phyloP scores from a whole-genome alignment of 1,139 yeast genomes.

The Yamadazyma buinensis region DNA sequence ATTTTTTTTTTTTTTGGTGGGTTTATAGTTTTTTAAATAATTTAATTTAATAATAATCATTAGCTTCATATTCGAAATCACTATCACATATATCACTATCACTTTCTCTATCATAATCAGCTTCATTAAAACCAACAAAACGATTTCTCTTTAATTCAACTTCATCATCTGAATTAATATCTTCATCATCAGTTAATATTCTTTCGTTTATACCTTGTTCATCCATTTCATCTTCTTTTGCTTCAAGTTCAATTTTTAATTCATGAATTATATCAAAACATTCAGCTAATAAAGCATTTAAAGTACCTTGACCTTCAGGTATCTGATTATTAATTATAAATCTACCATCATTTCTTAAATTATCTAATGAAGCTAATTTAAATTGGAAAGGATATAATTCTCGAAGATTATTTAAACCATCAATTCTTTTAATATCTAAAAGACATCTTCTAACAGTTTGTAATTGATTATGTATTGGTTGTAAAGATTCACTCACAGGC shows the following conservation, averaged over 20 bases:
- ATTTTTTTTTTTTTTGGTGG: too few relatives aligned
- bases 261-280: constrained; percentile 93
- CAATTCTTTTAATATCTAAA: constrained; percentile 84
- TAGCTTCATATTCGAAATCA: constrained; percentile 37
- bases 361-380: constrained; percentile 87
- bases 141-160: constrained; percentile 45
- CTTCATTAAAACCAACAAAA: constrained; percentile 43
- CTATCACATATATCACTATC: constrained; percentile 27
- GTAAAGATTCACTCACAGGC: constrained; percentile 90
- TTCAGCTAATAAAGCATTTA: constrained; percentile 86
- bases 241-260: constrained; percentile 82
- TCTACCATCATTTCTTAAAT: constrained; percentile 83
- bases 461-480: constrained; percentile 88
- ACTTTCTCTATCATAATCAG: constrained; percentile 44
- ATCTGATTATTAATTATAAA: constrained; percentile 82
- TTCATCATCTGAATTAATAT: constrained; percentile 35
- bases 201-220: constrained; percentile 14
- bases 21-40: too few relatives aligned
- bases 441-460: constrained; percentile 87
- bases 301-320: constrained; percentile 96
- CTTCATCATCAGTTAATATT: constrained; percentile 23
- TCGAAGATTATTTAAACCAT: constrained; percentile 80
- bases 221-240: constrained; percentile 43
- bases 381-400: constrained; percentile 94
- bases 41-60: constrained; percentile 37